Evolutionary conservation across 2,329 filamentous ascomycete species (phyloP).

Genomic region (Biscogniauxia sp.): DNA sequence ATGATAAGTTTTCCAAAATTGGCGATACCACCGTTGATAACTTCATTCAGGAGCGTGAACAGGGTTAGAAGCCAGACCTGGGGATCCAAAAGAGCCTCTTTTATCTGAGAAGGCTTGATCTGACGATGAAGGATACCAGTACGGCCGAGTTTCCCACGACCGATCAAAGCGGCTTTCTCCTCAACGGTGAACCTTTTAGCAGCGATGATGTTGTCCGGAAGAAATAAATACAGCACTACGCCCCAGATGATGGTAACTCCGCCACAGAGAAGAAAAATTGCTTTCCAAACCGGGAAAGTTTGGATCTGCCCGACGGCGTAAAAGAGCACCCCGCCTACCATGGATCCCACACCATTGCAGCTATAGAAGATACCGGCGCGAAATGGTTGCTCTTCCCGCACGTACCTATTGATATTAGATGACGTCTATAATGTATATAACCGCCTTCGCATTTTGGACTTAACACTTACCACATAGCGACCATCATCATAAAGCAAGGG

Average conservation of each 20-base stretch:
- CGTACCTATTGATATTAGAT: constrained; percentile 34
- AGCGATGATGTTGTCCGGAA: constrained; percentile 42
- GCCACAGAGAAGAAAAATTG: constrained; percentile 44
- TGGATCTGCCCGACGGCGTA: constrained; percentile 42
- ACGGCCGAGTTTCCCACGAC: constrained; percentile 34
- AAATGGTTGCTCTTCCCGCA: constrained; percentile 44
- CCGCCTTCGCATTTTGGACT: neutral
- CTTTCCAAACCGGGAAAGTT: constrained; percentile 41
- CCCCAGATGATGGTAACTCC: constrained; percentile 43
- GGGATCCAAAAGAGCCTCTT: constrained; percentile 43
- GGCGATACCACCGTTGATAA: constrained; percentile 51
- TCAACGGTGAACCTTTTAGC: constrained; percentile 41
- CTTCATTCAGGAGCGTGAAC: constrained; percentile 50
- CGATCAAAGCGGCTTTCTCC: constrained; percentile 43
- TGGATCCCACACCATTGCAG: constrained; percentile 39
- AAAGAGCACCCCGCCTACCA: constrained; percentile 35
- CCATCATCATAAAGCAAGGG: constrained; percentile 49
- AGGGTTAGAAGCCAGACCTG: constrained; percentile 45
- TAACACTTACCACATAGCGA: constrained; percentile 39
- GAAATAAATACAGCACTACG: constrained; percentile 36
- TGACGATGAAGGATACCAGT: constrained; percentile 46
- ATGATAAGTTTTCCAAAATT: constrained; percentile 57
- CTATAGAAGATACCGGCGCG: constrained; percentile 44
- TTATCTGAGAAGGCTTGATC: constrained; percentile 47
- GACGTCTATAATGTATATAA: too few species aligned